phyloP scores from a whole-genome alignment of 140 eudicot genomes.

The Oenanthe javanica region DNA sequence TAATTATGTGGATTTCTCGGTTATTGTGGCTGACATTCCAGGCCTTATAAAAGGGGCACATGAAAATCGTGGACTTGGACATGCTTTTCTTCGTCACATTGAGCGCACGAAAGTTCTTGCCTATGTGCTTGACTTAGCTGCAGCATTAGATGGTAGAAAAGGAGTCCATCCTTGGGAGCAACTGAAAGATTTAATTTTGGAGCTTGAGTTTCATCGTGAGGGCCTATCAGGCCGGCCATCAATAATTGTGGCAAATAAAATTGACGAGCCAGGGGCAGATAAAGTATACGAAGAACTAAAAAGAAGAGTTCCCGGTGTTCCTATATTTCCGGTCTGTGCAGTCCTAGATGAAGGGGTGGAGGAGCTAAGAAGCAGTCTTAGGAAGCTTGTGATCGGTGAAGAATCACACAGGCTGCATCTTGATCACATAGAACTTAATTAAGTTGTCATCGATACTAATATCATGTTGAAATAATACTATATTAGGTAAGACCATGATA shows the following conservation, averaged over 20 bases:
- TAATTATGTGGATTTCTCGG: slow-evolving; percentile 60
- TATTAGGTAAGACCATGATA: not conserved
- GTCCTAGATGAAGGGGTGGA: slow-evolving; percentile 71
- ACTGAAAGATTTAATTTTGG: slow-evolving; percentile 58
- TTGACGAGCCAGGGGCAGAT: slow-evolving; percentile 77
- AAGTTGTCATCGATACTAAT: slow-evolving; percentile 6
- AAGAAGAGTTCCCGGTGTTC: slow-evolving; percentile 56
- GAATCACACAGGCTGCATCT: slow-evolving; percentile 29
- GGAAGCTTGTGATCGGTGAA: slow-evolving; percentile 63
- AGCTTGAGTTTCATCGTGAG: slow-evolving; percentile 67
- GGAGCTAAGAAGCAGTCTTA: slow-evolving; percentile 64
- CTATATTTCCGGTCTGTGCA: slow-evolving; percentile 77
- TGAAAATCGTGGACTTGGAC: slow-evolving; percentile 98
- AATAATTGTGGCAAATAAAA: slow-evolving; percentile 79
- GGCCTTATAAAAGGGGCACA: slow-evolving; percentile 74
- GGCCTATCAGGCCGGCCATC: slow-evolving; percentile 75
- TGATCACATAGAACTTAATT: slow-evolving; percentile 43
- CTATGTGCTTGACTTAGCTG: slow-evolving; percentile 72
- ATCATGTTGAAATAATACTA: not conserved
- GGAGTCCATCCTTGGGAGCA: slow-evolving; percentile 96
- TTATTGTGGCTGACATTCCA: slow-evolving; percentile 88
- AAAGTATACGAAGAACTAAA: slow-evolving; percentile 58
- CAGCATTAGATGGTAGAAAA: slow-evolving; percentile 67
- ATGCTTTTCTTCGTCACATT: slow-evolving; percentile 71
- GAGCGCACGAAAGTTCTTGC: slow-evolving; percentile 80